Evolutionary conservation across 164 flowering plant species (phyloP), one percentile per base, ranked within the genome.

Genomic region (Macadamia tetraphylla): DNA sequence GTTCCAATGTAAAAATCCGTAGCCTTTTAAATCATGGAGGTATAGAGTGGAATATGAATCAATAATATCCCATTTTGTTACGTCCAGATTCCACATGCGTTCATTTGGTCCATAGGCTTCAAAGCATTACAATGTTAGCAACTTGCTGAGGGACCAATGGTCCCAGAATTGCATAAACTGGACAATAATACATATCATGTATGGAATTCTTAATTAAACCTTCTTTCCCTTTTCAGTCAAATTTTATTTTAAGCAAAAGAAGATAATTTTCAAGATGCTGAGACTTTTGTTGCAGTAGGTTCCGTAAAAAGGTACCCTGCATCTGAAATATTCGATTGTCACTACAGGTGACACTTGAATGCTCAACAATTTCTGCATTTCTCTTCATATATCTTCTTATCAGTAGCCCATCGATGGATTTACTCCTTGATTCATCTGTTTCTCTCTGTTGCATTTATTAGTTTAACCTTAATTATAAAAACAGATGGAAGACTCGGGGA

Each of bases 401-500:
- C 23, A 23, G 23, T 23, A 23, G 23, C 23, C 23, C 23, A 23
- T 23, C 23, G 0, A 23, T 23, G 23, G 23, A 23, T 6, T 55
- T 55, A 55, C 58, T 55, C 58, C 2, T 6, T 5, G 9, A 43
- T 43, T 9, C 0, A 9, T 6, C 48, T 43, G 48, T 43, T 43
- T 43, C 48, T 43, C 9, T 9, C 9, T 43, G 9, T 3, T 12
- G 31, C 6, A 15, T 43, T 43, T 15, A 14, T 6, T 44, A 9
- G 1, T 62, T 12, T 3, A 2, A 7, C 15, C 13, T 7, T 14
- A 7, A 6, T 6, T 15, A 29, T 13, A 9, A 10, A 65, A 69
- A 43, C 62, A 78, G 72, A 79, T 75, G 78, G 80, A 67, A 17
- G 32, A 66, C 31, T 49, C 60, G 69, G 30, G 29, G 32, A 49